phyloP scores from a whole-genome alignment of 495 filamentous ascomycete species.

The Aspergillus biplanus region DNA sequence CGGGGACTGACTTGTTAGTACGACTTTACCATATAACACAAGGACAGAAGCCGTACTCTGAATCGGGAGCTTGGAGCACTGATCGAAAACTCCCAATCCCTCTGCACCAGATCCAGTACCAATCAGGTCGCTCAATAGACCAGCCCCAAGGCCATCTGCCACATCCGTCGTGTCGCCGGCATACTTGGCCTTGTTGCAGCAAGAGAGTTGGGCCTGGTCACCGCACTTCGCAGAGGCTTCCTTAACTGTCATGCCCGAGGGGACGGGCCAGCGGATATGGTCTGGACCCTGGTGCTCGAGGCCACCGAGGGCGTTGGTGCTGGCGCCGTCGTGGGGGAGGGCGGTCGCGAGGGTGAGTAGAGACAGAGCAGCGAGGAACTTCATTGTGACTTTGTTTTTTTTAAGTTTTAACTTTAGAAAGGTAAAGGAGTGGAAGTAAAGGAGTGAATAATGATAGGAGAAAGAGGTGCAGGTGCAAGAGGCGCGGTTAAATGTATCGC shows the following conservation, averaged over 20 bases:
- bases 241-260: conserved; percentile 48
- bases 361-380: conserved; percentile 16
- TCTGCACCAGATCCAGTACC: conserved; percentile 39
- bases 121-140: conserved; percentile 36
- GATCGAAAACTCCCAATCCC: conserved; percentile 39
- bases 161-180: conserved; percentile 47
- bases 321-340: conserved; percentile 7
- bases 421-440: neutral
- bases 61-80: conserved; percentile 46
- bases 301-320: no score
- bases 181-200: conserved; percentile 51
- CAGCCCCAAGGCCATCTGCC: conserved; percentile 32
- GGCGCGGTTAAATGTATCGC: neutral
- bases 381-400: conserved; percentile 22
- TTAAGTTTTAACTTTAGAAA: neutral
- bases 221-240: conserved; percentile 54
- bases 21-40: neutral
- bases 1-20: conserved; percentile 34
- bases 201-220: conserved; percentile 52
- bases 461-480: conserved; percentile 1
- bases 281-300: conserved; percentile 24
- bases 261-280: conserved; percentile 37
- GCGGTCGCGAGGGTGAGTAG: conserved; percentile 12
- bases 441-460: neutral
- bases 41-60: conserved; percentile 27